Base-by-base conservation (phyloP, 75 land plant species). In the Selaginella tamariscina region DNA sequence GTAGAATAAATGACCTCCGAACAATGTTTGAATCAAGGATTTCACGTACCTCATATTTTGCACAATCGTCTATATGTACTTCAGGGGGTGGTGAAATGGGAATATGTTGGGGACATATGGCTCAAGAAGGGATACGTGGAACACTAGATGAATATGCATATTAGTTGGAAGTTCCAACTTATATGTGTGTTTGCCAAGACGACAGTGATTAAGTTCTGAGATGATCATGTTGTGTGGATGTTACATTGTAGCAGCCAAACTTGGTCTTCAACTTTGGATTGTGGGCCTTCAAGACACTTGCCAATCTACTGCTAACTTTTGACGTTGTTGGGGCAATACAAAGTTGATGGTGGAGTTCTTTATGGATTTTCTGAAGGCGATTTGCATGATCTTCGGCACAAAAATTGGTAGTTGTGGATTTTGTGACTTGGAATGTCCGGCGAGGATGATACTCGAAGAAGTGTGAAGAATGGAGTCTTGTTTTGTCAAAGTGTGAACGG, bases 1-100 rank as follows among this genome's bases (percentile, higher is more conserved):
- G 62, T 2, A 59, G 26, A 9, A 59, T 23, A 59, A 21, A 2
- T 59, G 62, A 2, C 21, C 9, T 23, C 21, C n/a, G n/a, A n/a
- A 59, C n/a, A 21, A 59, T 21, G n/a, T 59, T 59, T 2, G 24
- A 59, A n/a, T 59, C 62, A 8, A 59, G 26, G 26, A 59, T 59
- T 27, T 59, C 21, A n/a, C 8, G 18, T 9, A 59, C 62, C 21
- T 59, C 23, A 21, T 23, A 59, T n/a, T 59, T 27, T 59, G 23
- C 5, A 59, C 23, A 26, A 59, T n/a, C 21, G 21, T 59, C 62
- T 9, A 59, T 59, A 2, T 59, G 24, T 2, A 59, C 21, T n/a
- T 23, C 26, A 8, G n/a, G 62, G 21, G 62, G 8, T 59, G 26
- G 9, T 5, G 62, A 21, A 59, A 39, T 39, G 49, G 62, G 21